A percentile compares a stretch with the other conserved stretches of the same genome.
phyloP scores from a whole-genome alignment of 1,139 yeast genomes.

The Magnusiomyces tetraspermus region DNA sequence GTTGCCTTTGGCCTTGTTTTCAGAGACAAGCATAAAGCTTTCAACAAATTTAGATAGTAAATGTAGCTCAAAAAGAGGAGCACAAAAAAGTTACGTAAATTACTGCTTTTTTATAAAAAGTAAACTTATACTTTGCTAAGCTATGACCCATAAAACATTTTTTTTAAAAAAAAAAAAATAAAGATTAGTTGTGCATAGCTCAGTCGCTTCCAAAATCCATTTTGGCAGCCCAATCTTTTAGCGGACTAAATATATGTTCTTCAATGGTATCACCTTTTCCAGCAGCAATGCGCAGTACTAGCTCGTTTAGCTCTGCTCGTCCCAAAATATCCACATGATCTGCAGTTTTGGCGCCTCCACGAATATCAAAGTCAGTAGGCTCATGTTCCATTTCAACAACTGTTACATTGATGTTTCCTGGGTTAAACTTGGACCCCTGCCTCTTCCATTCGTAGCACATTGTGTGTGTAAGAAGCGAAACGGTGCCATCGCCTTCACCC shows the following conservation, averaged over 20 bases:
- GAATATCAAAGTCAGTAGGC: constrained; percentile 84
- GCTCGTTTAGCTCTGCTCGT: constrained; percentile 81
- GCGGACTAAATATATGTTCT: constrained; percentile 49
- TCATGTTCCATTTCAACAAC: constrained; percentile 88
- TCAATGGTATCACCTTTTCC: constrained; percentile 64
- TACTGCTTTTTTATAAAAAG: no score
- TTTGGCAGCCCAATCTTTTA: constrained; percentile 47
- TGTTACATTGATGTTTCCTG: constrained; percentile 61
- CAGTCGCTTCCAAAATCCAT: constrained; percentile 34
- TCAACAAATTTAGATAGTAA: no score
- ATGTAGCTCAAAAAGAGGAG: no score
- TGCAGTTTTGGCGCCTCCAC: constrained; percentile 97
- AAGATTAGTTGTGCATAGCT: no score
- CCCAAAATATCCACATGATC: constrained; percentile 97
- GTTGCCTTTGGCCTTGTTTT: no score
- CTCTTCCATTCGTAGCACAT: constrained; percentile 82
- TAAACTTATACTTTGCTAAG: no score
- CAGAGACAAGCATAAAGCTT: no score
- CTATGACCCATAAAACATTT: no score
- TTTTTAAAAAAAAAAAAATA: no score
- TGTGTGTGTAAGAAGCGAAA: constrained; percentile 73
- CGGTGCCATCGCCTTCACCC: constrained; percentile 96
- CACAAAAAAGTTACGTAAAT: no score
- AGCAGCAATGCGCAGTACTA: constrained; percentile 69
- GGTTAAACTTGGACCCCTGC: constrained; percentile 62